Conservation (phyloP, 257 asterid species). For the Solanum appendiculatum region DNA sequence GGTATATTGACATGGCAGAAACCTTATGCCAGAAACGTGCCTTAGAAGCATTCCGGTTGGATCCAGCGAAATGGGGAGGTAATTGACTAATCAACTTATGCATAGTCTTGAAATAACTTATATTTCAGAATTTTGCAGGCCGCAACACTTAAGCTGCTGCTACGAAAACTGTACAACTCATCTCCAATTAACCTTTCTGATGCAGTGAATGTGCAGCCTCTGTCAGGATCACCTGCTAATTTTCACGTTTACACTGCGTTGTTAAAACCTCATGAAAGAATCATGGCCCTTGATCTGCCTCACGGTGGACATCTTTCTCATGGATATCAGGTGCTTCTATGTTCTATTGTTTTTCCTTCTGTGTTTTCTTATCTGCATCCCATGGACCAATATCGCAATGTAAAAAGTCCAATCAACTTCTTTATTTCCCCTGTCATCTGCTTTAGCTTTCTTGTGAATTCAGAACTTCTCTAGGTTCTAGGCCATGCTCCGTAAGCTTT, state of each 20-base stretch:
- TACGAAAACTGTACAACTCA: neutral
- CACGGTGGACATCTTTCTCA: conserved; percentile 98
- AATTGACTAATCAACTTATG: conserved; percentile 1
- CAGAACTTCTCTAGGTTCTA: neutral
- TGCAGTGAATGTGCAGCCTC: conserved; percentile 91
- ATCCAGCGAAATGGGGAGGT: conserved; percentile 98
- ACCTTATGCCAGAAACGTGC: conserved; percentile 91
- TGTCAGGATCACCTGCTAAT: conserved; percentile 92
- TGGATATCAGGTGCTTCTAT: conserved; percentile 76
- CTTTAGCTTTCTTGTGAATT: neutral
- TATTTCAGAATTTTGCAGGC: neutral
- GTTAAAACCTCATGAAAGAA: conserved; percentile 88
- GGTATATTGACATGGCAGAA: conserved; percentile 98
- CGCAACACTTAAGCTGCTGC: neutral
- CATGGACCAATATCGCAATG: neutral
- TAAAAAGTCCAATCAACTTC: neutral
- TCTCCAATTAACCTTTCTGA: neutral
- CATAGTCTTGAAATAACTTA: neutral
- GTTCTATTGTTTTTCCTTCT: neutral
- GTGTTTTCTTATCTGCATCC: neutral
- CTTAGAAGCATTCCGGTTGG: conserved; percentile 64
- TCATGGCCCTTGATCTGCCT: conserved; percentile 99
- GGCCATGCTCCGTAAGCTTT: neutral
- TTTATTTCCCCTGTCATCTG: neutral
- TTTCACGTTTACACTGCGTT: conserved; percentile 93